phyloP scores from a whole-genome alignment of 805 yeast genomes.

The Cyberlindnera euphorbiae region DNA sequence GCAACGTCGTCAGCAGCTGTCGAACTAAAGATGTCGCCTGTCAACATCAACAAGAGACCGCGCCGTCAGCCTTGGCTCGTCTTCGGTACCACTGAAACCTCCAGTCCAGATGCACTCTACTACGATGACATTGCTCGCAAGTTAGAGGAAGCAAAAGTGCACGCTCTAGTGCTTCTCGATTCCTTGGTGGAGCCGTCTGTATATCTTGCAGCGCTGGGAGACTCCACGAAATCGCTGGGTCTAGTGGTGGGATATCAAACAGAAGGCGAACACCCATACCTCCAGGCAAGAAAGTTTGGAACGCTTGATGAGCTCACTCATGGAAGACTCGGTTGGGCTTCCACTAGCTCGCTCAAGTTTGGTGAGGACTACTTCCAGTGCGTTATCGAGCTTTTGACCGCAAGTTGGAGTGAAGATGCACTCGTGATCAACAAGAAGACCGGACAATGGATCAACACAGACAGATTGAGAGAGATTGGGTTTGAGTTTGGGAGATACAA shows the following conservation, averaged over 20 bases:
- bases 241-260: slow-evolving; percentile 30
- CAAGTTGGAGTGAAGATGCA: slow-evolving; percentile 37
- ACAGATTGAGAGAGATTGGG: slow-evolving; percentile 32
- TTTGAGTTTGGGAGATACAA: slow-evolving; percentile 33
- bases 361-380: slow-evolving; percentile 36
- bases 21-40: too few species aligned
- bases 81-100: too few species aligned
- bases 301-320: slow-evolving; percentile 36
- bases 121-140: too few species aligned
- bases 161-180: slow-evolving; percentile 33
- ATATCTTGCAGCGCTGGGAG: slow-evolving; percentile 32
- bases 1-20: too few species aligned
- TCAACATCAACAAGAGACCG: too few species aligned
- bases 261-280: slow-evolving; percentile 35
- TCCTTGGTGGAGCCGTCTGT: slow-evolving; percentile 34
- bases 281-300: slow-evolving; percentile 34
- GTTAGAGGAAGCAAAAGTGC: slow-evolving; percentile 32
- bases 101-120: too few species aligned
- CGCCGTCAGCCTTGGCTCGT: too few species aligned
- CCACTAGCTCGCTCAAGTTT: slow-evolving; percentile 23
- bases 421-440: slow-evolving; percentile 15
- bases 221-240: slow-evolving; percentile 31
- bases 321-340: slow-evolving; percentile 40
- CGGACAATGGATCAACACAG: slow-evolving; percentile 32
- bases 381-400: slow-evolving; percentile 31